Evolutionary conservation across 495 filamentous ascomycete genomes (phyloP), one percentile per base, ranked within the genome.

Genomic region (Geoglossum glabrum): DNA sequence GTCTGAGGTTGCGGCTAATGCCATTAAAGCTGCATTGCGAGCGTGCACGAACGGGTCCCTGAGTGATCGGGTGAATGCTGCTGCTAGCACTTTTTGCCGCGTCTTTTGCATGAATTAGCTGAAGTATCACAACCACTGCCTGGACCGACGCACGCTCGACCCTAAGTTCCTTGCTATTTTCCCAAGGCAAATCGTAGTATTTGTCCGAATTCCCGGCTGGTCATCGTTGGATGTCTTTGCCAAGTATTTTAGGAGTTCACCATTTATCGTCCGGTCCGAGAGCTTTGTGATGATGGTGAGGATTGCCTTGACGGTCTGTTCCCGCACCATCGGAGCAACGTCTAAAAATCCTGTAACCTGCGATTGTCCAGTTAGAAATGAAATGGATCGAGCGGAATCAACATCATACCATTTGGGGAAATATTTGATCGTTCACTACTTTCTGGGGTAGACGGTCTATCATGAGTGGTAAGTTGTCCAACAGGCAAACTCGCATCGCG

Each of bases 161-260:
- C 88, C 85, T 17, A 98, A 72, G 62, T 94, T 84, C 62, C 86
- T 90, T 1, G 92, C 89, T 60, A 98, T 95, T 62, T 92, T 95
- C 15, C 92, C 92, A 10, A 98, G 70, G 65, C 92, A 97, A 30
- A 98, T 97, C 0, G 93, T 97, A 0, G 92, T 98, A 66, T 98
- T 98, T 7, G 92, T 98, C 59, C 92, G 79, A 56, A 98, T 98
- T 7, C 92, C 92, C 19, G 93, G 90, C 64, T 98, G 90, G 64
- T 96, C 90, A 61, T 98, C 92, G 63, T 97, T 97, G 38, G 92
- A 86, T 7, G 90, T 96, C 65, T 95, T 95, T 55, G 92, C 93
- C 25, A 98, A 74, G 65, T 94, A 84, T 66, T 84, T 85, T 33
- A 98, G 71, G 11, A 98, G 71, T 61, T 98, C 92, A 54, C 93